phyloP scores from a whole-genome alignment of 2,329 filamentous ascomycete genomes.

The Metarhizium sp. region DNA sequence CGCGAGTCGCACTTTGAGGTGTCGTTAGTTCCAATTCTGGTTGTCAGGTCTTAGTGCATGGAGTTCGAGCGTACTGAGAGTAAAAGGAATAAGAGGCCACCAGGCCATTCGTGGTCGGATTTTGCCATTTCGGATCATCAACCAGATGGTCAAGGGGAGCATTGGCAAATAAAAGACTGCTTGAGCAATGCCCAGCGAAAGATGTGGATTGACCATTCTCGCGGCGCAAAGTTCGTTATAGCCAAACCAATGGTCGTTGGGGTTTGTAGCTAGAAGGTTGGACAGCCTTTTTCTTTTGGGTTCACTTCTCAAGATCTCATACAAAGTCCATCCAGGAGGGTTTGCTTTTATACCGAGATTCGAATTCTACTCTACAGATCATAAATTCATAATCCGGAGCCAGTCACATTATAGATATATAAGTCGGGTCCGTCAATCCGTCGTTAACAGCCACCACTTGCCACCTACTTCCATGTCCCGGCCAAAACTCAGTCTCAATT shows the following conservation, averaged over 20 bases:
- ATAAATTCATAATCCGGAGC: too few relatives aligned
- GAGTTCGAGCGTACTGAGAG: conserved; percentile 9
- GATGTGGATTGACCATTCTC: conserved; percentile 13
- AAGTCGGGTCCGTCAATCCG: too few relatives aligned
- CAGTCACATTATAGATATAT: too few relatives aligned
- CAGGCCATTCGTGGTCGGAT: conserved; percentile 18
- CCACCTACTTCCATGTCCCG: too few relatives aligned
- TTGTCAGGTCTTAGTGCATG: neutral
- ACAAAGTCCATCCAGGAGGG: too few relatives aligned
- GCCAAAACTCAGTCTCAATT: neutral
- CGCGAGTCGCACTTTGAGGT: conserved; percentile 15
- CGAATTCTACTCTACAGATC: too few relatives aligned
- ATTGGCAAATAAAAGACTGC: conserved; percentile 17
- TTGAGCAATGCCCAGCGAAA: conserved; percentile 15
- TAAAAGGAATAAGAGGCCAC: conserved; percentile 17
- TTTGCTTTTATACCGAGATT: too few relatives aligned
- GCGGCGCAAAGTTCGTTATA: too few relatives aligned
- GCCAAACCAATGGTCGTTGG: too few relatives aligned
- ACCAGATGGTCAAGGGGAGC: conserved; percentile 13
- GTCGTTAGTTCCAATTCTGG: neutral
- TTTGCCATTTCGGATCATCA: conserved; percentile 17
- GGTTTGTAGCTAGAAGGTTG: neutral
- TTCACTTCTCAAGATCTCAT: too few relatives aligned
- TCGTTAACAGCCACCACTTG: too few relatives aligned
- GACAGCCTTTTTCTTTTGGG: too few relatives aligned